phyloP scores from a whole-genome alignment of 108 stramenopile species.

The Skeletonema costatum region DNA sequence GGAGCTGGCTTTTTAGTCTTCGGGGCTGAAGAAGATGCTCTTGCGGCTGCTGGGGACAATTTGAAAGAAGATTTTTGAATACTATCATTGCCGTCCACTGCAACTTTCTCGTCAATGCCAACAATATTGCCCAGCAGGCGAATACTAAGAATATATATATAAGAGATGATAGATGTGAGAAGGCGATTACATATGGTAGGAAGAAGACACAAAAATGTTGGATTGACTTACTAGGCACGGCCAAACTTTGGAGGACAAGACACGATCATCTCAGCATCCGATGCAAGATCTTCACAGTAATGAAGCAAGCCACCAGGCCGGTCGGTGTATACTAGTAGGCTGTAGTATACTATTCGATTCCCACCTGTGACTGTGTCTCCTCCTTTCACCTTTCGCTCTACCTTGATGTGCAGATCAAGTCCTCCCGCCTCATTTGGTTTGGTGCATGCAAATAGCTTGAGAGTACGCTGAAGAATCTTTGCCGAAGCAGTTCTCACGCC shows the following conservation, averaged over 20 bases:
- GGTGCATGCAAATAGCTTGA: constrained; percentile 54
- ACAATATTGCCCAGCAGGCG: constrained; percentile 67
- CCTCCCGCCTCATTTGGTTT: constrained; percentile 29
- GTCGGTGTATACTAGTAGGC: constrained; percentile 76
- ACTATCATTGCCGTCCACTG: constrained; percentile 41
- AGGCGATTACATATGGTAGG: neutral
- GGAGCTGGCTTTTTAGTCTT: constrained; percentile 20
- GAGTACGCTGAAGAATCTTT: constrained; percentile 56
- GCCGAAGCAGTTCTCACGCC: constrained; percentile 51
- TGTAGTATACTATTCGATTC: constrained; percentile 48
- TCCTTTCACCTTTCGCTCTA: constrained; percentile 13
- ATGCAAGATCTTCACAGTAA: constrained; percentile 53
- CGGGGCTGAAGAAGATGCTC: constrained; percentile 6
- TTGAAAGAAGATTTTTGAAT: constrained; percentile 39
- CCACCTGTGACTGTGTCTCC: constrained; percentile 8
- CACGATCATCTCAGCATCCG: constrained; percentile 43
- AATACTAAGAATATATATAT: constrained; percentile 15
- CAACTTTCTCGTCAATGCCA: constrained; percentile 61
- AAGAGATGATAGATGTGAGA: neutral
- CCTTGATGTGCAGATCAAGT: constrained; percentile 25
- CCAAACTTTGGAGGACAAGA: constrained; percentile 58
- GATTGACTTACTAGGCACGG: constrained; percentile 39
- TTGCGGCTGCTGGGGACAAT: constrained; percentile 31
- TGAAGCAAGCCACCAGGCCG: constrained; percentile 62
- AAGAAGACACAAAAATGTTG: neutral